Evolutionary conservation across 345 rosid genomes (phyloP), one percentile per base, ranked within the genome.

Genomic region (Euphorbia pulcherrima): DNA sequence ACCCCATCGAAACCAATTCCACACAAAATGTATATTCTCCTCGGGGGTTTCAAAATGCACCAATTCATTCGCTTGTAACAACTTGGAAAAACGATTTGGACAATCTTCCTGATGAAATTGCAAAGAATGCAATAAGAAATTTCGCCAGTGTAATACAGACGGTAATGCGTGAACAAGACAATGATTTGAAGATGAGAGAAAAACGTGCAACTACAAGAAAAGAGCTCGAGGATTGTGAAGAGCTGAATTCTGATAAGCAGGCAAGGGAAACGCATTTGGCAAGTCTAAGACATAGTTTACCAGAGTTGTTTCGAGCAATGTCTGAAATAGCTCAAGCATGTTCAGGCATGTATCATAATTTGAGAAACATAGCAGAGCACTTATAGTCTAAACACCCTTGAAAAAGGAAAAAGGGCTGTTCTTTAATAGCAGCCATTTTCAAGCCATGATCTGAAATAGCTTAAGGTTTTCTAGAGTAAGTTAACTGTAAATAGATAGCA

Each of bases 11-110:
- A 73, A 94, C 96, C 87, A 94, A 72, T 46, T 77, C 84, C 72
- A 86, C 76, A 68, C 97, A 94, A 84, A 89, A 88, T 75, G 95
- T 87, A 50, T 89, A 95, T 61, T 94, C 97, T 1, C 99, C 99
- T 4, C 87, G 85, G n/a, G 77, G 96, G 75, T 61, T 79, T 24
- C 83, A 83, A 12, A 82, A 56, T 35, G 92, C 97, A 1, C 86
- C 88, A 2, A 88, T 94, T 52, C 88, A 73, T 71, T 69, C 44
- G 21, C 97, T 94, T 17, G 83, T 94, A 35, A 41, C 54, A 11
- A 80, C 80, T 33, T 94, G 99, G 97, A 72, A 79, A 65, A 93
- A 87, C 30, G 60, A 51, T 28, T 75, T 94, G 60, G 86, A 73
- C 24, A 81, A 70, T 37, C 90, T 91, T 62, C 85, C 84, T 0